These are phyloP conservation scores for Colletotrichum trifolii DNA, from an alignment of 2,329 filamentous ascomycete genomes.

Conservation along the genomic window DNA sequence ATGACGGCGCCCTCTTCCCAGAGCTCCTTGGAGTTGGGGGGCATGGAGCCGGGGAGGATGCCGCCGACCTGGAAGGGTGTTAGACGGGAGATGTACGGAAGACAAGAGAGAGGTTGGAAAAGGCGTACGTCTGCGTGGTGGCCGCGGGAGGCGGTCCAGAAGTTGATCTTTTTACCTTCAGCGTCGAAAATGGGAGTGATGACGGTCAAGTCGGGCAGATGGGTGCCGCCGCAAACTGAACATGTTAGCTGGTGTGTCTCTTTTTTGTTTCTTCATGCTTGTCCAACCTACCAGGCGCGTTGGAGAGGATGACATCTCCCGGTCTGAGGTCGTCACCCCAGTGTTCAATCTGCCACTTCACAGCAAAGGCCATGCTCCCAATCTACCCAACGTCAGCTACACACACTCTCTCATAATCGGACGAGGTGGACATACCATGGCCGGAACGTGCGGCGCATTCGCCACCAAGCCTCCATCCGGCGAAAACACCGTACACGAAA, in stretches of 20 bases:
- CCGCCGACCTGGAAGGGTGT: constrained; percentile 67
- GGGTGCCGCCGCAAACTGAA: constrained; percentile 49
- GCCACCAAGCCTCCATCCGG: constrained; percentile 78
- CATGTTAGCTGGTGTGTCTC: constrained; percentile 1
- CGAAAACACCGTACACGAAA: constrained; percentile 84
- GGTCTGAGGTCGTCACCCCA: constrained; percentile 63
- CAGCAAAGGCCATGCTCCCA: constrained; percentile 83
- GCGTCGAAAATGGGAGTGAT: constrained; percentile 49
- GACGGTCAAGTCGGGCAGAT: constrained; percentile 52
- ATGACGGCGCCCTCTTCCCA: constrained; percentile 74
- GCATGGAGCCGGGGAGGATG: constrained; percentile 86
- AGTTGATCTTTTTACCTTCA: constrained; percentile 52
- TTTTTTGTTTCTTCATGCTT: too few species aligned
- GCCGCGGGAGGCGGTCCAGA: constrained; percentile 73
- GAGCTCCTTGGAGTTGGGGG: constrained; percentile 75
- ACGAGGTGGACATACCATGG: constrained; percentile 57
- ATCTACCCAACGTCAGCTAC: constrained; percentile 48
- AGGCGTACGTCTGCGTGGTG: constrained; percentile 74
- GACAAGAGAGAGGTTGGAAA: too few species aligned
- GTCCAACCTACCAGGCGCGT: constrained; percentile 36
- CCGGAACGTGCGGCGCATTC: constrained; percentile 80
- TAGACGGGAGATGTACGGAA: background rate
- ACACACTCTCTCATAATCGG: fast-evolving
- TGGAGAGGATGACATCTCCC: constrained; percentile 51
- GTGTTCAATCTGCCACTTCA: constrained; percentile 70